Evolutionary conservation across 352 stramenopile genomes (phyloP).

Genomic region (Pythium chondricola): DNA sequence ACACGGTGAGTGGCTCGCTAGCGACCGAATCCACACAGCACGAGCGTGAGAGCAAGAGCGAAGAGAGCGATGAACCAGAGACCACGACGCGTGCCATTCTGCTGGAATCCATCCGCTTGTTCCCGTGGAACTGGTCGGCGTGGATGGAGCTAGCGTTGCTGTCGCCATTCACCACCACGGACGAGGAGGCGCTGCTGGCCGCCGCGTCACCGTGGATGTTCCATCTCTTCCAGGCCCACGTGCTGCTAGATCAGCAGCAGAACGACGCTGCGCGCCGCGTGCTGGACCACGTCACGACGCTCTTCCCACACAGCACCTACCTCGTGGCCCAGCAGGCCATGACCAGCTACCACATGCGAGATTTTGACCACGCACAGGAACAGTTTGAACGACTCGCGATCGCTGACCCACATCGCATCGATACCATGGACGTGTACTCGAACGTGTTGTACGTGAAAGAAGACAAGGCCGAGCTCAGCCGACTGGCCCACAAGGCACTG

Average conservation of each 20-base stretch:
- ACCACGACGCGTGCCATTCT: conserved; percentile 60
- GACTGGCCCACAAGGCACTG: conserved; percentile 88
- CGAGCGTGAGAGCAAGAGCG: conserved; percentile 7
- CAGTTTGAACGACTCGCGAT: conserved; percentile 61
- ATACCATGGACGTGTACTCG: conserved; percentile 83
- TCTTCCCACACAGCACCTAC: conserved; percentile 72
- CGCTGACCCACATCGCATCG: conserved; percentile 66
- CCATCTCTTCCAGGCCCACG: conserved; percentile 78
- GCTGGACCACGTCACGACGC: conserved; percentile 33
- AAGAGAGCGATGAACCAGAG: neutral
- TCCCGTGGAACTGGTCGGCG: conserved; percentile 94
- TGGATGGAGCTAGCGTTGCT: conserved; percentile 92
- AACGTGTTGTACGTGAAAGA: conserved; percentile 87
- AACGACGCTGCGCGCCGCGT: conserved; percentile 56
- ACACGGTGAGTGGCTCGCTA: conserved; percentile 34
- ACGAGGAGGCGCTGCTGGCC: conserved; percentile 51
- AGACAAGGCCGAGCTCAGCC: conserved; percentile 81
- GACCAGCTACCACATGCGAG: conserved; percentile 75
- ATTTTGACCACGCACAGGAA: conserved; percentile 77
- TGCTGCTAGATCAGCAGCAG: conserved; percentile 74
- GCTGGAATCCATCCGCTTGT: conserved; percentile 59
- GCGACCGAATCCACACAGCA: neutral
- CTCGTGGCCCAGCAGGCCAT: conserved; percentile 69
- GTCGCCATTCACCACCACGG: conserved; percentile 57
- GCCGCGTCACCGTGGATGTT: conserved; percentile 70